Evolutionary conservation across 768 basidiomycete species (phyloP), one percentile per base, ranked within the genome.

Genomic region (Infundibulicybe gibba): DNA sequence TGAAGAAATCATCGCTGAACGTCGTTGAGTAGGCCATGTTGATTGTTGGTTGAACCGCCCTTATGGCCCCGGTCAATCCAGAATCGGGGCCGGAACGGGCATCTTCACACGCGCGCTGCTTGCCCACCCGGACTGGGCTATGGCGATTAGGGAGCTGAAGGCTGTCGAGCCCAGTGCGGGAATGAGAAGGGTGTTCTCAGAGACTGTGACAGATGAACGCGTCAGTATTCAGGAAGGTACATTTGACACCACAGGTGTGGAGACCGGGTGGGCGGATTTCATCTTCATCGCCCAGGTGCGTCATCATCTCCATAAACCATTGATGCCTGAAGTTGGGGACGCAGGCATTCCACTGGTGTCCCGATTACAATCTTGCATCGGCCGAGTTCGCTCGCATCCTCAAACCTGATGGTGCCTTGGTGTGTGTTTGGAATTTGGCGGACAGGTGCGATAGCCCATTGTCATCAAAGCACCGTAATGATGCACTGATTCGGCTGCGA

Each of bases 131-230:
- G 75, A 71, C 32, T 83, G 77, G 77, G 55, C 75, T n/a, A 58
- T 63, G 35, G 61, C 59, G 48, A 70, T 93, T 40, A 68, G 67
- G 21, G 63, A 73, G 40, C 62, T 94, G 13, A 71, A 72, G 43
- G 90, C 88, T 3, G 59, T 94, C 25, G 94, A 97, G 62, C n/a
- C n/a, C n/a, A n/a, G n/a, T n/a, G n/a, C n/a, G n/a, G n/a, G n/a
- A n/a, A n/a, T n/a, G n/a, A n/a, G 94, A 94, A 12, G 88, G 87
- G 53, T 70, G 73, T 39, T 94, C 93, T 20, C 97, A 97, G 94
- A 75, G 94, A n/a, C n/a, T n/a, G n/a, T n/a, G 43, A 41, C 54
- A 8, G 82, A 89, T 54, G 58, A 66, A n/a, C 71, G 79, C 3
- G 77, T 81, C 13, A 67, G 71, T 11, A 60, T 77, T 35, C 50